These are phyloP conservation scores for Hericium coralloides DNA, from an alignment of 768 basidiomycete genomes.

Conservation along the genomic window DNA sequence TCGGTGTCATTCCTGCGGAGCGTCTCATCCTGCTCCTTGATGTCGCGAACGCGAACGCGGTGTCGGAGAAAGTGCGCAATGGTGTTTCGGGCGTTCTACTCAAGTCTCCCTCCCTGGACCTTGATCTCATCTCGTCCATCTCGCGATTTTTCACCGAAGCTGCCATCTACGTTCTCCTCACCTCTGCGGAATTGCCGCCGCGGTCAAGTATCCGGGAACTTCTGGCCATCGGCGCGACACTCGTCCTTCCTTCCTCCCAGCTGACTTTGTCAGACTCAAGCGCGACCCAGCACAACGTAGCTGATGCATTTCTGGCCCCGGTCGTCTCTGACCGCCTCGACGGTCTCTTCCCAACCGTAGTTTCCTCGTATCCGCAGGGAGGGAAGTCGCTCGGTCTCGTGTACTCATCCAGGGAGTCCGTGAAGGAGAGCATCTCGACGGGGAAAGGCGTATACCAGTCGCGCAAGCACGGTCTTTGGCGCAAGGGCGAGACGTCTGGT, in stretches of 20 bases:
- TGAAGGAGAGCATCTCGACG: conserved; percentile 78
- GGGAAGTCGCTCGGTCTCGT: conserved; percentile 84
- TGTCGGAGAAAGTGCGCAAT: conserved; percentile 64
- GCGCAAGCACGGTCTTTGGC: conserved; percentile 91
- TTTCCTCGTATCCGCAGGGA: conserved; percentile 58
- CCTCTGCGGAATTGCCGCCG: conserved; percentile 45
- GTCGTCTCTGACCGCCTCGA: conserved; percentile 82
- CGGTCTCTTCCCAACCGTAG: conserved; percentile 88
- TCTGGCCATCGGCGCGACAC: conserved; percentile 45
- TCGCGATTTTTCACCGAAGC: conserved; percentile 63
- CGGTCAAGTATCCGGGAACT: conserved; percentile 53
- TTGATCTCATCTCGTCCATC: conserved; percentile 71
- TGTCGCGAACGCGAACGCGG: conserved; percentile 60
- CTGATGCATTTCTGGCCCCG: conserved; percentile 80
- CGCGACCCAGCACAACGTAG: conserved; percentile 54
- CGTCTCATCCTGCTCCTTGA: conserved; percentile 73
- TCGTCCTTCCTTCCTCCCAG: conserved; percentile 64
- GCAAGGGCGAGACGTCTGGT: conserved; percentile 94
- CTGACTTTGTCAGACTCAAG: conserved; percentile 54
- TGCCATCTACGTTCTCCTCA: conserved; percentile 50
- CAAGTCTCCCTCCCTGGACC: conserved; percentile 62
- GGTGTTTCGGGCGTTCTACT: conserved; percentile 74
- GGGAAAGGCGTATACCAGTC: conserved; percentile 96
- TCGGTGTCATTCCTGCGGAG: conserved; percentile 58
- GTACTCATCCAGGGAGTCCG: conserved; percentile 84